A percentile compares a stretch with the other conserved stretches of the same genome.
Evolutionary conservation across 768 basidiomycete genomes (phyloP).

Genomic region (Rhizopogon vinicolor): DNA sequence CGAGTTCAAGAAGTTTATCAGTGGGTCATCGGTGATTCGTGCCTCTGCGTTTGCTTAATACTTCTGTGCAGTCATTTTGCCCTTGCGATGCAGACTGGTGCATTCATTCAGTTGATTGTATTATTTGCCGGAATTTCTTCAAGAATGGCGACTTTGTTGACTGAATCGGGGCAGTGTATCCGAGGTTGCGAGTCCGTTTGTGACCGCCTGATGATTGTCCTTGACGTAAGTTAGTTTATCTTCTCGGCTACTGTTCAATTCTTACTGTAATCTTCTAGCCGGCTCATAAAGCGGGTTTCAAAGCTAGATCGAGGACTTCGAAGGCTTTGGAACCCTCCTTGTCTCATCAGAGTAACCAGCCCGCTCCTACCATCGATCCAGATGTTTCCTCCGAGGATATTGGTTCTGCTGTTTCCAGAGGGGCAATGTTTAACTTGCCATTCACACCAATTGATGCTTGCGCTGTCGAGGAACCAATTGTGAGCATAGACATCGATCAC

Average conservation of each 20-base stretch:
- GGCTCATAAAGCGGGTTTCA: neutral
- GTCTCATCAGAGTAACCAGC: neutral
- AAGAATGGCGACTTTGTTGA: constrained; percentile 43
- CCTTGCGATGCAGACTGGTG: constrained; percentile 64
- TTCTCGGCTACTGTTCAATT: neutral
- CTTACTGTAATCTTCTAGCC: constrained; percentile 13
- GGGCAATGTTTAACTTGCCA: neutral
- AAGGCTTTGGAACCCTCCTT: neutral
- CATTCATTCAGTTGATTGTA: constrained; percentile 68
- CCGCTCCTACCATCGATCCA: neutral
- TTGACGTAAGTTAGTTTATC: constrained; percentile 26
- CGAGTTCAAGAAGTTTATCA: constrained; percentile 47
- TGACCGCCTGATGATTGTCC: constrained; percentile 20
- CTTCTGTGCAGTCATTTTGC: constrained; percentile 47
- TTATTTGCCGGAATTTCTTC: constrained; percentile 58
- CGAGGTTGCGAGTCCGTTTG: constrained; percentile 22
- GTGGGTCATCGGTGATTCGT: constrained; percentile 31
- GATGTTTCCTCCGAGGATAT: constrained; percentile 11
- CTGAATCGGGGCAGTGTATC: constrained; percentile 39
- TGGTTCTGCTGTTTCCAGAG: constrained; percentile 9
- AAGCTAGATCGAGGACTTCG: neutral
- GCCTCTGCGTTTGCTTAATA: neutral
- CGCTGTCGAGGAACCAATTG: neutral
- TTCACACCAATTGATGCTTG: neutral
- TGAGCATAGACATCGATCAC: neutral